Conservation (phyloP, 306 rosid genomes). For the Prunus campanulata region DNA sequence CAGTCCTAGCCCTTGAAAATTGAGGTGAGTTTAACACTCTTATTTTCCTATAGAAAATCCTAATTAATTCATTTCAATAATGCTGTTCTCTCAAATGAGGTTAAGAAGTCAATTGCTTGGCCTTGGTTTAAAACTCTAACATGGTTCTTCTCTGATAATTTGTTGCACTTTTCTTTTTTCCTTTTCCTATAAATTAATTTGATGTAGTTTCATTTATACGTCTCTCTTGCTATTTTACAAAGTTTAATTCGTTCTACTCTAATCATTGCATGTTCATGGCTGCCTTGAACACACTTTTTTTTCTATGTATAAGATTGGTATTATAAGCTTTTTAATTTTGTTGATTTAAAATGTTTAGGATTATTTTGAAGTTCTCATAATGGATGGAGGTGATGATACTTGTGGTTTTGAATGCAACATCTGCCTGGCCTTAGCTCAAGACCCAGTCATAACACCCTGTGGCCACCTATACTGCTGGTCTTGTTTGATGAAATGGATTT, state of each 20-base stretch:
- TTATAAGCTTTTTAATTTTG: neutral
- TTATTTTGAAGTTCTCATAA: neutral
- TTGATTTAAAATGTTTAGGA: neutral
- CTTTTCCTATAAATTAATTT: neutral
- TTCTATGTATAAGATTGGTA: neutral
- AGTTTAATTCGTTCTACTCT: neutral
- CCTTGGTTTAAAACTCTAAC: too few species aligned
- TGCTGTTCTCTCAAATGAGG: too few species aligned
- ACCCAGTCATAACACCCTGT: conserved; percentile 20
- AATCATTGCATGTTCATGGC: too few species aligned
- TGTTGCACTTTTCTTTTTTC: neutral
- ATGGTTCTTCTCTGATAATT: neutral
- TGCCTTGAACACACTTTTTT: neutral
- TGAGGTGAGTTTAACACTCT: neutral
- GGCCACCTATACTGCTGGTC: conserved; percentile 30
- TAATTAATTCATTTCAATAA: neutral
- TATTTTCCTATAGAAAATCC: neutral
- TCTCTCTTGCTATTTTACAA: neutral
- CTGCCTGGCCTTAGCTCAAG: conserved; percentile 17
- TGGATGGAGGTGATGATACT: neutral
- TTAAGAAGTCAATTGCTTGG: too few species aligned
- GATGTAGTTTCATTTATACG: neutral
- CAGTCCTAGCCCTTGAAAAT: neutral
- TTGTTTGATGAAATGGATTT: conserved; percentile 24
- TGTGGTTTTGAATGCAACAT: conserved; percentile 24